Percentiles rank a stretch among this genome's conserved stretches.
These are phyloP conservation scores for Gryganskiella cystojenkinii DNA, from an alignment of 192 early-diverging fungal species.

Conservation along the genomic window DNA sequence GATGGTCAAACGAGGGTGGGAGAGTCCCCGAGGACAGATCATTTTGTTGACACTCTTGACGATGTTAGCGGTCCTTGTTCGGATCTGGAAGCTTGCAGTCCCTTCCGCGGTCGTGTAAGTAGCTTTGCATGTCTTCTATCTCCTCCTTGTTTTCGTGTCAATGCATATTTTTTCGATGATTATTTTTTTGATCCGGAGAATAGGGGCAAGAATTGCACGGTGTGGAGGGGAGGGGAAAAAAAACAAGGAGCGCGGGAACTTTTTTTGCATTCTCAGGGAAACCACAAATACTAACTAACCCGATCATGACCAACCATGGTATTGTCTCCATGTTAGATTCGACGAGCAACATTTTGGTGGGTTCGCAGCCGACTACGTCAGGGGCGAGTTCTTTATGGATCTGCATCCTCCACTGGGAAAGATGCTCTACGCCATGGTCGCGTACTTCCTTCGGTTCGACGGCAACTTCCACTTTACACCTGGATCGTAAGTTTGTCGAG, in stretches of 20 bases:
- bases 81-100: constrained; percentile 45
- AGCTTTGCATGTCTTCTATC: neutral
- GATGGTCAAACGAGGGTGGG: constrained; percentile 41
- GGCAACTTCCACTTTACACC: constrained; percentile 89
- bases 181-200: too few relatives aligned
- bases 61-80: constrained; percentile 22
- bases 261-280: neutral
- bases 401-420: constrained; percentile 94
- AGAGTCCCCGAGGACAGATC: constrained; percentile 32
- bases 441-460: constrained; percentile 78
- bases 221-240: too few relatives aligned
- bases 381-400: constrained; percentile 92
- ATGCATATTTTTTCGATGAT: neutral
- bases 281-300: neutral
- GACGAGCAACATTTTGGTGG: constrained; percentile 96
- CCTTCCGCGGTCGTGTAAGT: constrained; percentile 50
- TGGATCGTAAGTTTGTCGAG: constrained; percentile 65
- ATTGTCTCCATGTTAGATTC: constrained; percentile 59
- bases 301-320: neutral
- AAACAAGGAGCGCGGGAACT: constrained; percentile 17
- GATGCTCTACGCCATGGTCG: constrained; percentile 76
- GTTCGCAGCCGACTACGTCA: constrained; percentile 88
- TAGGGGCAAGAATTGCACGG: neutral
- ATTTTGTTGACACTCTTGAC: constrained; percentile 22
- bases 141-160: neutral